phyloP scores from a whole-genome alignment of 345 rosid species.

The Syzygium grande region DNA sequence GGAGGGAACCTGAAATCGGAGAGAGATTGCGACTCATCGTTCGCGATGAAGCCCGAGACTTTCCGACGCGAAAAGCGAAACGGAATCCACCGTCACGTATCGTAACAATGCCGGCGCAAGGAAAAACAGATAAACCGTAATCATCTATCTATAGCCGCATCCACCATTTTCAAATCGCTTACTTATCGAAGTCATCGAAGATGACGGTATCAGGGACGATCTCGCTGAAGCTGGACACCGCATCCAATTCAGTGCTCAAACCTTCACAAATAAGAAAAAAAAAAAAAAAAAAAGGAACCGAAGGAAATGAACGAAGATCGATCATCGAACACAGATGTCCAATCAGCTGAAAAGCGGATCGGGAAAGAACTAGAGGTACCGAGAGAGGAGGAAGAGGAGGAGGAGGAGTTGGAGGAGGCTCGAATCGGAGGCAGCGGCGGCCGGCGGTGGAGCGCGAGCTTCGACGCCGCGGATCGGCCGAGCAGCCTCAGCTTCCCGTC shows the following conservation, averaged over 20 bases:
- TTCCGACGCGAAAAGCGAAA: neutral
- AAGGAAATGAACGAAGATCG: neutral
- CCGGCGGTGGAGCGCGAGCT: conserved; percentile 28
- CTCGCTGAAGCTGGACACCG: conserved; percentile 80
- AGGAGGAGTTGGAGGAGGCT: conserved; percentile 19
- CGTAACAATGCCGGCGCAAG: neutral
- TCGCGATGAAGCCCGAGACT: neutral
- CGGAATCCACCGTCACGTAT: neutral
- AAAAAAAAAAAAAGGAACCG: no score
- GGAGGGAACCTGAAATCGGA: conserved; percentile 64
- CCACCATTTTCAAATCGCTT: neutral
- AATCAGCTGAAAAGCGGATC: neutral
- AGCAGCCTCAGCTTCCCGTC: conserved; percentile 30
- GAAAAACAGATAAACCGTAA: neutral
- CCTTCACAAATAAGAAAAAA: conserved; percentile 11
- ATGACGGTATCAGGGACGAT: conserved; percentile 92
- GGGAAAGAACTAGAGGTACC: conserved; percentile 26
- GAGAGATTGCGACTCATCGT: neutral
- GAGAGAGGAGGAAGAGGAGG: conserved; percentile 32
- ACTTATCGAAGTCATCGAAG: conserved; percentile 93
- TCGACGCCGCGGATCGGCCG: conserved; percentile 23
- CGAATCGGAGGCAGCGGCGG: conserved; percentile 37
- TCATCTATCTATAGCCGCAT: neutral
- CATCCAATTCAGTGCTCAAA: conserved; percentile 58
- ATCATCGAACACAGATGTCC: neutral